Evolutionary conservation across 2,329 filamentous ascomycete genomes (phyloP).

Genomic region (Pseudogymnoascus pannorum): DNA sequence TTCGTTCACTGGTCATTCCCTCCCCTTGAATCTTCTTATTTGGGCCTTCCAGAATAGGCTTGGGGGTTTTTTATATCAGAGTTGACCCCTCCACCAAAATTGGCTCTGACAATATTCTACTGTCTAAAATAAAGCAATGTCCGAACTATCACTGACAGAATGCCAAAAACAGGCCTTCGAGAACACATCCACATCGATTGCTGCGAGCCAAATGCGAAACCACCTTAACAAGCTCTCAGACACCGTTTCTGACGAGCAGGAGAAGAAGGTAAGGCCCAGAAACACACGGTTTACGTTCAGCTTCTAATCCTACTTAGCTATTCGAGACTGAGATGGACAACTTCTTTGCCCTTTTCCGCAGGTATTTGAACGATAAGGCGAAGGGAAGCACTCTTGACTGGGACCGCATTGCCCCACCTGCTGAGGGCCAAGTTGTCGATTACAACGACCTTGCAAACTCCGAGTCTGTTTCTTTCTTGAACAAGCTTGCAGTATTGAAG

Average conservation of each 20-base stretch:
- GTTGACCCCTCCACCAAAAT: not conserved
- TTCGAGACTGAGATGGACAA: conserved; percentile 99
- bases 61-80: not conserved
- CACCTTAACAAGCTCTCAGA: conserved; percentile 87
- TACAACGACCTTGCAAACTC: conserved; percentile 86
- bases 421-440: conserved; percentile 87
- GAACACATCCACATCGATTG: conserved; percentile 97
- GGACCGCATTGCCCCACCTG: conserved; percentile 92
- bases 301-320: conserved; percentile 45
- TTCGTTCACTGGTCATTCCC: conserved; percentile 2
- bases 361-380: conserved; percentile 97
- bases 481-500: conserved; percentile 97
- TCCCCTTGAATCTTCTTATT: not conserved
- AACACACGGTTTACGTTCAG: not conserved
- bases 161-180: conserved; percentile 72
- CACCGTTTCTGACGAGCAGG: conserved; percentile 71
- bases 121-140: conserved; percentile 9
- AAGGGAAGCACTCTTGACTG: conserved; percentile 94
- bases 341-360: conserved; percentile 97
- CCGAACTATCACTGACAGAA: conserved; percentile 15
- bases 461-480: conserved; percentile 88
- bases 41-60: not conserved
- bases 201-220: conserved; percentile 98
- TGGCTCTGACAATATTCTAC: not conserved
- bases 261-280: conserved; percentile 64